These are phyloP conservation scores for Suhomyces prunicola DNA, from an alignment of 805 yeast species.

Conservation along the genomic window DNA sequence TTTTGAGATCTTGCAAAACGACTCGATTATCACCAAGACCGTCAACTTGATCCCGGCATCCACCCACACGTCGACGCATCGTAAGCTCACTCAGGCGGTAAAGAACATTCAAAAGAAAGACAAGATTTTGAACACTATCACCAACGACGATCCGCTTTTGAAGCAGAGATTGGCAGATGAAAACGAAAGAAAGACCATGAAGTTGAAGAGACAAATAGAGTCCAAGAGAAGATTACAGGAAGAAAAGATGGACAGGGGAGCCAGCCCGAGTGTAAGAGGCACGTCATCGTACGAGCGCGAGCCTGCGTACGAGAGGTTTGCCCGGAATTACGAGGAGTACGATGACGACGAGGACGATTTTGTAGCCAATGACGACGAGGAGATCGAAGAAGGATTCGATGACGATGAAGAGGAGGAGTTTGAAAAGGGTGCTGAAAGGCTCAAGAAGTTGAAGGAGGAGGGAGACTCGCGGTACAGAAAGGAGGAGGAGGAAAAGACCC, in stretches of 20 bases:
- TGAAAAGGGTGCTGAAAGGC: conserved; percentile 56
- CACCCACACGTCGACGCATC: conserved; percentile 80
- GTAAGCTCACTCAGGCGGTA: conserved; percentile 70
- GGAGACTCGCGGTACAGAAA: conserved; percentile 51
- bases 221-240: conserved; percentile 55
- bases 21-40: conserved; percentile 59
- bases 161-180: conserved; percentile 67
- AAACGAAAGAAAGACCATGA: conserved; percentile 53
- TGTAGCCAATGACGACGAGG: conserved; percentile 42
- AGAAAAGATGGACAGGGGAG: conserved; percentile 53
- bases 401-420: conserved; percentile 46
- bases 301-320: conserved; percentile 38
- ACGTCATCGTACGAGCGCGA: conserved; percentile 18
- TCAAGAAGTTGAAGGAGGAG: conserved; percentile 51
- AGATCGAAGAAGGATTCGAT: conserved; percentile 27
- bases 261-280: conserved; percentile 25
- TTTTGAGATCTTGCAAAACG: conserved; percentile 67
- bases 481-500: conserved; percentile 28
- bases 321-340: conserved; percentile 33
- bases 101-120: conserved; percentile 46
- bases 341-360: conserved; percentile 41
- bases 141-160: conserved; percentile 65
- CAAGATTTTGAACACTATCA: conserved; percentile 50
- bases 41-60: conserved; percentile 87
- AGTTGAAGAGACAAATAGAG: conserved; percentile 65